phyloP scores from a whole-genome alignment of 352 stramenopile species.

The Sclerospora graminicola region DNA sequence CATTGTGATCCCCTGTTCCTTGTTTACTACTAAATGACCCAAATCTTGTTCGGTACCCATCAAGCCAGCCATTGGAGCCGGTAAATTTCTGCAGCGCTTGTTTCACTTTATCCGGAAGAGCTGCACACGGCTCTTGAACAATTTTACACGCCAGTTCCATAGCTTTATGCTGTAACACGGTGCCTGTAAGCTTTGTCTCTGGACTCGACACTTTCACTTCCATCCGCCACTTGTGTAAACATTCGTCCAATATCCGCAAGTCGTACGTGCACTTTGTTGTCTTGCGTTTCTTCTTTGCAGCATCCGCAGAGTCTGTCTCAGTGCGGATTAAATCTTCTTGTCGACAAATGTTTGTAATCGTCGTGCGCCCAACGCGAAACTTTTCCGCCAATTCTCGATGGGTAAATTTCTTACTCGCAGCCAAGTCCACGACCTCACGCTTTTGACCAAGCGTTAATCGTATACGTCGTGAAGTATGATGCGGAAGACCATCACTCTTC shows the following conservation, averaged over 20 bases:
- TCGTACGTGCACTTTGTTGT: constrained; percentile 82
- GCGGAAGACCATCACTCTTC: constrained; percentile 12
- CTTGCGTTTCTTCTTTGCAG: constrained; percentile 80
- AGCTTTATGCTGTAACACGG: constrained; percentile 71
- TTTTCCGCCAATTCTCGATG: constrained; percentile 75
- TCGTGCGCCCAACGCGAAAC: constrained; percentile 71
- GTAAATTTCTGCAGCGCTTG: constrained; percentile 66
- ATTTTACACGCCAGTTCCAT: constrained; percentile 79
- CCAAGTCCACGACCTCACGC: constrained; percentile 77
- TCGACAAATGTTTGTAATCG: constrained; percentile 82
- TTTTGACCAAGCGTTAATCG: constrained; percentile 77
- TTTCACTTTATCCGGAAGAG: constrained; percentile 63
- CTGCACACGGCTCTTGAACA: constrained; percentile 51
- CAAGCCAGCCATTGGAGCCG: constrained; percentile 77
- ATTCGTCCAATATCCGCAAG: constrained; percentile 70
- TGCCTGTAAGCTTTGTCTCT: constrained; percentile 72
- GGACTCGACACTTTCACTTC: constrained; percentile 72
- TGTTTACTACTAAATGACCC: constrained; percentile 77
- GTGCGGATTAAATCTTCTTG: constrained; percentile 74
- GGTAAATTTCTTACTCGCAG: constrained; percentile 79
- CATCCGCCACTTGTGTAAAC: constrained; percentile 83
- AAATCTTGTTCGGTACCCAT: constrained; percentile 78
- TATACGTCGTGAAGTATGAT: constrained; percentile 30
- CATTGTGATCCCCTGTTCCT: constrained; percentile 29
- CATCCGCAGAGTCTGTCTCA: constrained; percentile 80